Evolutionary conservation across 441 rosid genomes (phyloP).

Genomic region (Viola pubescens): DNA sequence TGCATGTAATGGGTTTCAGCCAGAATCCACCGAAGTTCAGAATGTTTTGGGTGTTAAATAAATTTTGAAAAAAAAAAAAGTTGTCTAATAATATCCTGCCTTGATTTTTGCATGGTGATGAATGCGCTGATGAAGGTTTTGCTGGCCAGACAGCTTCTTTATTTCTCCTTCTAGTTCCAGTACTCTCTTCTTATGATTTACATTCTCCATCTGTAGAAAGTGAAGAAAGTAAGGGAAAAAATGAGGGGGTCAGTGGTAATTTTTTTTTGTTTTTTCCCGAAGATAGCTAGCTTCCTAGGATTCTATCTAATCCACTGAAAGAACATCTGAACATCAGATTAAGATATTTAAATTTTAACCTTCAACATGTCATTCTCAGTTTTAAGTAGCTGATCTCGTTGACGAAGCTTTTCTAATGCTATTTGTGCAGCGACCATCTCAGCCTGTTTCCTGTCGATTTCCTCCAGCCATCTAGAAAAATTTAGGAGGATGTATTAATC

Average conservation of each 20-base stretch:
- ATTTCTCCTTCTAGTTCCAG: constrained; percentile 82
- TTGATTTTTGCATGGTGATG: constrained; percentile 94
- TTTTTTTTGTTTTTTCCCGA: no score
- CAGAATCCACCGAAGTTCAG: constrained; percentile 1
- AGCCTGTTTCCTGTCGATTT: constrained; percentile 72
- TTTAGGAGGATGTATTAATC: no score
- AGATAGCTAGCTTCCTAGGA: no score
- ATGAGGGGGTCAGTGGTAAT: not conserved
- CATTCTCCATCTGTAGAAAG: constrained; percentile 52
- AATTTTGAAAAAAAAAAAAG: not conserved
- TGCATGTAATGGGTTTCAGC: not conserved
- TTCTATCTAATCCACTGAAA: not conserved
- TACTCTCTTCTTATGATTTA: constrained; percentile 52
- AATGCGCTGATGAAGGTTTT: constrained; percentile 86
- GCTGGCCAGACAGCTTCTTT: constrained; percentile 74
- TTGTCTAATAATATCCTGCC: constrained; percentile 40
- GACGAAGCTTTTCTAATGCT: constrained; percentile 69
- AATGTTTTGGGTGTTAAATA: not conserved
- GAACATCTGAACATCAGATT: not conserved
- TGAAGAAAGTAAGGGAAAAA: constrained; percentile 9
- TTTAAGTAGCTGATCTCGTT: constrained; percentile 58
- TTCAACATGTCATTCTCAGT: constrained; percentile 77
- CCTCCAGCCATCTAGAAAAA: constrained; percentile 71
- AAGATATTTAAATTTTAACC: constrained; percentile 31
- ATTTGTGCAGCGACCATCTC: constrained; percentile 68